A percentile compares a stretch with the other conserved stretches of the same genome.
Evolutionary conservation across 345 rosid species (phyloP).

Genomic region (Corymbia maculata): DNA sequence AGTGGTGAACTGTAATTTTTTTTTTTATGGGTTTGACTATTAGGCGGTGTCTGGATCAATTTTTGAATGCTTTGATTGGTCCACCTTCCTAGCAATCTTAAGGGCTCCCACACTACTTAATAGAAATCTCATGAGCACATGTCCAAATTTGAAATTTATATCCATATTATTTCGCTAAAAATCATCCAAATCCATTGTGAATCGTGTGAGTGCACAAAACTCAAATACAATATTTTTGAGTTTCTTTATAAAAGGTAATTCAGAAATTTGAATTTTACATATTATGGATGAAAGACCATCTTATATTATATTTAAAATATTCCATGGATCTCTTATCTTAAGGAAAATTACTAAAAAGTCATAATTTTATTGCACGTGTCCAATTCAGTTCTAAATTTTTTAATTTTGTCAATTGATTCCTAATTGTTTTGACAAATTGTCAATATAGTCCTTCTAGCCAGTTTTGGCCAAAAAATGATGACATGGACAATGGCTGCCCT

Average conservation of each 20-base stretch:
- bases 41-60: neutral
- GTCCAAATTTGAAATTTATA: neutral
- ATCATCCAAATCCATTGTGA: neutral
- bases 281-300: neutral
- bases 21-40: neutral
- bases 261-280: neutral
- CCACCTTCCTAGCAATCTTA: neutral
- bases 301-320: neutral
- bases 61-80: neutral
- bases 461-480: neutral
- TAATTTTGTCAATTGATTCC: neutral
- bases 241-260: neutral
- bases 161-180: neutral
- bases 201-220: neutral
- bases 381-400: neutral
- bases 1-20: neutral
- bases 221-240: neutral
- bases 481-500: neutral
- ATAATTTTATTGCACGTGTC: neutral
- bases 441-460: neutral
- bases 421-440: neutral
- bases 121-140: neutral
- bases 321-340: neutral
- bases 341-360: neutral
- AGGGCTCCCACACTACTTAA: neutral